phyloP scores from a whole-genome alignment of 2,329 filamentous ascomycete species.

The Penicillium sp. region DNA sequence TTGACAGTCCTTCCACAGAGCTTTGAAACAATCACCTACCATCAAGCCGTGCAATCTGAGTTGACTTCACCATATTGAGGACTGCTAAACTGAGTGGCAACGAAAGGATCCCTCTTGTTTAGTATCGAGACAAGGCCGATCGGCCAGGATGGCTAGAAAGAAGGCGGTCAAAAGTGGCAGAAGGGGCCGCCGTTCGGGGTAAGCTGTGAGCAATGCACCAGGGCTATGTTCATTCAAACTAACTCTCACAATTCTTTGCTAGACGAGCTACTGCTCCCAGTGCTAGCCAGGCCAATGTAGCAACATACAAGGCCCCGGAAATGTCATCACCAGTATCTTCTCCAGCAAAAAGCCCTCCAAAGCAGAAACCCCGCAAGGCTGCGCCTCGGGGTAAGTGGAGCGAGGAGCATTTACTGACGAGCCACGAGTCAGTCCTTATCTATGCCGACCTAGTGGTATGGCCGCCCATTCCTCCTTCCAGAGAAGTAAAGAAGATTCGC shows the following conservation, averaged over 20 bases:
- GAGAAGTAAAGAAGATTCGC: neutral
- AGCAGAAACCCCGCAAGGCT: conserved; percentile 35
- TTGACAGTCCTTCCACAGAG: neutral
- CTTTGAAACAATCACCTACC: conserved; percentile 55
- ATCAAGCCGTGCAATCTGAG: conserved; percentile 91
- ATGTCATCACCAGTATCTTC: conserved; percentile 30
- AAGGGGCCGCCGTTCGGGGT: conserved; percentile 24
- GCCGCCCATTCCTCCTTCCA: neutral
- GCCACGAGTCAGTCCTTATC: conserved; percentile 38
- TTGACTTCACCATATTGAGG: conserved; percentile 77
- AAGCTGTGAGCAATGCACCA: conserved; percentile 13
- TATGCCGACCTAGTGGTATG: conserved; percentile 43
- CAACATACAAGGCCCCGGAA: conserved; percentile 21
- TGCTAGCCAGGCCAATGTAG: conserved; percentile 31
- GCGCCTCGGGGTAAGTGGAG: conserved; percentile 40
- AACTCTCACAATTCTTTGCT: conserved; percentile 18
- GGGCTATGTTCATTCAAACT: neutral
- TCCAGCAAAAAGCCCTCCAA: conserved; percentile 27
- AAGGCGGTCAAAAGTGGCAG: conserved; percentile 41
- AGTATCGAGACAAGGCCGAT: conserved; percentile 17
- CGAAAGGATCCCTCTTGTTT: conserved; percentile 21
- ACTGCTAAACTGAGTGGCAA: conserved; percentile 4
- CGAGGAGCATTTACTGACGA: conserved; percentile 43
- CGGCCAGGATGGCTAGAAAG: conserved; percentile 34
- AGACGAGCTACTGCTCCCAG: conserved; percentile 22